Evolutionary conservation across 192 early-diverging fungal genomes (phyloP), one percentile per base, ranked within the genome.

Genomic region (Backusella tuberculispora): DNA sequence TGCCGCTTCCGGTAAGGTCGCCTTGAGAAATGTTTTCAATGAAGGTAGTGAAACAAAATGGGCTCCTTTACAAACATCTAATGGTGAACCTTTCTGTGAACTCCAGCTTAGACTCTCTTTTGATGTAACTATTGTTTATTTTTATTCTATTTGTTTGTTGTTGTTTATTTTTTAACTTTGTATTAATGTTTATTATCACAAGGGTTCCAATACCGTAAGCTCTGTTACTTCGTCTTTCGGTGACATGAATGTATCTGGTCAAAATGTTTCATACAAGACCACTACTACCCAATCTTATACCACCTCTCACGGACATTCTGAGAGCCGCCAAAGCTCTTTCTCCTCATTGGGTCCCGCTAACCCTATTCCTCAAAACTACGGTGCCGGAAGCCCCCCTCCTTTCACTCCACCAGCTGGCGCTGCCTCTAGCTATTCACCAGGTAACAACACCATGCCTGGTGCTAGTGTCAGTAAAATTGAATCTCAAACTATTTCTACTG

Each of bases 301-400:
- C 24, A 29, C 41, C 24, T 34, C 50, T 50, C 53, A 46, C 7
- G 66, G 42, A 29, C 46, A 53, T 21, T 46, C 48, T n/a, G 65
- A 70, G 41, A 67, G 66, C 21, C 64, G 74, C 15, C 70, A 72
- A 38, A 26, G 13, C 19, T 77, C 73, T 2, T 72, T 60, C n/a
- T 46, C 73, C 38, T 47, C 73, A 13, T 56, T 82, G 43, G 77
- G 77, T 34, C 77, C 76, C 34, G 71, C 70, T 13, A 56, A 72
- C 5, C 71, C 75, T 38, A 63, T 77, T 60, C 80, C 80, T 48
- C n/a, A 29, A 9, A 72, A 71, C 66, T 81, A 81, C 63, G 80
- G 80, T 34, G 37, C 69, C 19, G 80, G 76, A 17, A 60, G 13
- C 21, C 80, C 80, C 34, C 80, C 80, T 68, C 80, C 80, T 10